Evolutionary conservation across 192 early-diverging fungal genomes (phyloP).

Genomic region (Coemansia umbellata): DNA sequence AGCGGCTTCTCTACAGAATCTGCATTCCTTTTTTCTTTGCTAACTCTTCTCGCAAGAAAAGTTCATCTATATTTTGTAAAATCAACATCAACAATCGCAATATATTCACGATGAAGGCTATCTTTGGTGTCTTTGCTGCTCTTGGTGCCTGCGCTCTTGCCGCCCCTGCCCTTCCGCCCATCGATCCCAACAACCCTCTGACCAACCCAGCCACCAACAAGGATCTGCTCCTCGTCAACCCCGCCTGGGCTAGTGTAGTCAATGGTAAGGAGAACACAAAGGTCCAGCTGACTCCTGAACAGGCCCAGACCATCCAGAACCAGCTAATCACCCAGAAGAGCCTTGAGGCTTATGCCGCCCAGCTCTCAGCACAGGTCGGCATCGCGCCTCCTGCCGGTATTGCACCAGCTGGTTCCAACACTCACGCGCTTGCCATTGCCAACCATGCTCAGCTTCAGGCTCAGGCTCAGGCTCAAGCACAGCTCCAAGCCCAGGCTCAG

Average conservation of each 20-base stretch:
- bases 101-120: conserved; percentile 25
- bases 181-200: conserved; percentile 42
- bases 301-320: conserved; percentile 41
- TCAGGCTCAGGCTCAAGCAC: conserved; percentile 17
- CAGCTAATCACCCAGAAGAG: conserved; percentile 46
- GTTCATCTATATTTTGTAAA: no score
- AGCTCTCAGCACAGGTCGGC: conserved; percentile 41
- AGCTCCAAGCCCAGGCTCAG: conserved; percentile 31
- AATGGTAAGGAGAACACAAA: background rate
- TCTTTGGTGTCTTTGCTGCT: conserved; percentile 26
- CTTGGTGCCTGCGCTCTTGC: conserved; percentile 30
- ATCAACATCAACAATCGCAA: background rate
- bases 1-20: no score
- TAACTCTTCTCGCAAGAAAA: no score
- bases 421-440: background rate
- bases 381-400: conserved; percentile 43
- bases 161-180: conserved; percentile 20
- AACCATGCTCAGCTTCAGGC: conserved; percentile 2
- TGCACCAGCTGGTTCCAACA: conserved; percentile 13
- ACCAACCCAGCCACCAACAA: conserved; percentile 43
- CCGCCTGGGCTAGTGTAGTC: conserved; percentile 7
- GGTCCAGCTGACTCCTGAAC: conserved; percentile 28
- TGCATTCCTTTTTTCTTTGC: no score
- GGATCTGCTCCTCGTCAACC: conserved; percentile 41
- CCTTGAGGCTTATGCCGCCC: conserved; percentile 40